These are phyloP conservation scores for Penicillium janthinellum DNA, from an alignment of 2,329 filamentous ascomycete species.

Conservation along the genomic window DNA sequence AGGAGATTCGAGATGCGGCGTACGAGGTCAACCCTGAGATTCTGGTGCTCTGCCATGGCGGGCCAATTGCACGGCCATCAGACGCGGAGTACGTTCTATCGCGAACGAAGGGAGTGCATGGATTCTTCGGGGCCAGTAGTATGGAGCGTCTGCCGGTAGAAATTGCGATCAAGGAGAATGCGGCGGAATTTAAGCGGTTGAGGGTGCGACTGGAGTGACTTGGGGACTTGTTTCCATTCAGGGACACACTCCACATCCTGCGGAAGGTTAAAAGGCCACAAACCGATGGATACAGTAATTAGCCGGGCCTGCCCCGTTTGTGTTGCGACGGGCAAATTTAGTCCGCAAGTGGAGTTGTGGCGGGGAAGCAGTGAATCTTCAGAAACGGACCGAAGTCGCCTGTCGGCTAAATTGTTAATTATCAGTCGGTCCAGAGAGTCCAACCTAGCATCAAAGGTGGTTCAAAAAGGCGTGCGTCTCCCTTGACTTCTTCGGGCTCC, in stretches of 20 bases:
- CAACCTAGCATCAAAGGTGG: constrained; percentile 7
- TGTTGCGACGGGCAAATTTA: constrained; percentile 31
- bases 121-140: constrained; percentile 69
- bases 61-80: constrained; percentile 64
- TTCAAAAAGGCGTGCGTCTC: neutral
- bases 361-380: constrained; percentile 5
- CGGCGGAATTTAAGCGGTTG: constrained; percentile 55
- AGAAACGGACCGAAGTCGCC: constrained; percentile 7
- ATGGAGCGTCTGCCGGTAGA: constrained; percentile 72
- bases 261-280: neutral
- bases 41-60: constrained; percentile 70
- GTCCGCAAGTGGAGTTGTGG: constrained; percentile 20
- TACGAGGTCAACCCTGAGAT: constrained; percentile 58
- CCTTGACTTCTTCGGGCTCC: constrained; percentile 11
- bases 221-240: neutral
- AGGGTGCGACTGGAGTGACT: constrained; percentile 24
- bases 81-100: constrained; percentile 66
- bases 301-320: constrained; percentile 15
- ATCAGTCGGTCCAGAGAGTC: neutral
- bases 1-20: constrained; percentile 65
- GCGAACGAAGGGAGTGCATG: constrained; percentile 65
- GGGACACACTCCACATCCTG: neutral
- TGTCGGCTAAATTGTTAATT: constrained; percentile 19
- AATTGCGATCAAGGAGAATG: constrained; percentile 62
- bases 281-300: constrained; percentile 1